Evolutionary conservation across 257 asterid genomes (phyloP).

Genomic region (Nicotiana paniculata): DNA sequence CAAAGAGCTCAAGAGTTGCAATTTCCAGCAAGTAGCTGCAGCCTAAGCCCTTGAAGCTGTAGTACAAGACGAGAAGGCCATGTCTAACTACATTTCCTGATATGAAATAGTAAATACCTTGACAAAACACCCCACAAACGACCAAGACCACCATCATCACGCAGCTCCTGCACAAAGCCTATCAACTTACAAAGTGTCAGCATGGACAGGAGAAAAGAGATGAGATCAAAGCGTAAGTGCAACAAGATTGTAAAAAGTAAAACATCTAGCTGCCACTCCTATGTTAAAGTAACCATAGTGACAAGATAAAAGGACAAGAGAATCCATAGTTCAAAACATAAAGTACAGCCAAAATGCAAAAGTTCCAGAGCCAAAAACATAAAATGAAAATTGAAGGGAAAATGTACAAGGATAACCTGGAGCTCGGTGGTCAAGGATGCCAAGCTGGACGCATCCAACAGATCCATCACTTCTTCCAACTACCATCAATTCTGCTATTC

Average conservation of each 20-base stretch:
- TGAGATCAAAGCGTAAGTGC: background rate
- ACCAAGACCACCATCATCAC: constrained; percentile 87
- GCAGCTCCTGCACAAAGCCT: constrained; percentile 73
- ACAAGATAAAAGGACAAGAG: background rate
- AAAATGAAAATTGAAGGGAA: constrained; percentile 10
- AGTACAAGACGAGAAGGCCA: background rate
- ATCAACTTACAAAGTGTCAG: constrained; percentile 9
- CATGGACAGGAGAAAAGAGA: background rate
- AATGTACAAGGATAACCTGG: constrained; percentile 47
- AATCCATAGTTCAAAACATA: background rate
- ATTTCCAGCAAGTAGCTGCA: background rate
- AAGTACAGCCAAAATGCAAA: background rate
- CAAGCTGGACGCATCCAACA: constrained; percentile 62
- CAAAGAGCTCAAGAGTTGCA: background rate
- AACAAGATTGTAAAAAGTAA: constrained; percentile 1
- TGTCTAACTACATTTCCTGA: background rate
- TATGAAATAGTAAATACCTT: constrained; percentile 40
- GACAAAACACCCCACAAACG: constrained; percentile 89
- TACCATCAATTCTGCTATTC: constrained; percentile 50
- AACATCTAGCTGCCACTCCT: background rate
- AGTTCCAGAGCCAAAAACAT: background rate
- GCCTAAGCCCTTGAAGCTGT: background rate
- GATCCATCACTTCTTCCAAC: constrained; percentile 90
- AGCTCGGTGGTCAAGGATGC: constrained; percentile 47
- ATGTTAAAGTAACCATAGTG: background rate